Evolutionary conservation across 371 early-diverging fungal genomes (phyloP), one percentile per base, ranked within the genome.

Genomic region (Mucor plumbeus): DNA sequence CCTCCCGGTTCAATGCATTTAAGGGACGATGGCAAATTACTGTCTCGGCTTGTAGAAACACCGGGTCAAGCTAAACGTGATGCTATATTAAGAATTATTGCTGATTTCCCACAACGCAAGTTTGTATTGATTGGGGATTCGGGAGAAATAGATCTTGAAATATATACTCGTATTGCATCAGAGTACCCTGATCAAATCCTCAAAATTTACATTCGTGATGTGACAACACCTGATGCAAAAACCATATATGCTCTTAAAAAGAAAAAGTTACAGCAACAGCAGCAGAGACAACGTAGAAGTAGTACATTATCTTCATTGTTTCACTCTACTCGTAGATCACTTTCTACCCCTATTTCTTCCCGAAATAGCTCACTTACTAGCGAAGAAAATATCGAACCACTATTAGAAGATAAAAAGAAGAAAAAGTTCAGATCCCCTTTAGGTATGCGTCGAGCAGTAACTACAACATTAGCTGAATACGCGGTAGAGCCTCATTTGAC

Each of bases 101-200:
- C 69, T 58, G 92, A 90, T 65, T 96, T 95, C 65, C 96, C 96
- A 11, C 64, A 85, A n/a, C 87, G 96, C 19, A 85, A 86, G 64
- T 97, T 92, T 73, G 85, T 97, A 31, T 83, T 97, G 10, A 85
- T 97, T 15, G 97, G 97, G 10, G 97, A 97, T 73, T 90, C 92
- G 48, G 96, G 95, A n/a, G 95, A 97, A 71, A 87, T 90, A 36
- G 97, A 97, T 73, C 73, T 95, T 47, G 95, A 95, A 68, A 89
- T 92, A 6, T 89, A 89, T 67, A 83, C 92, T 4, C 78, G 78
- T 0, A 82, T 95, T 39, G 90, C 91, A 5, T 59, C 73, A 0
- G 81, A 81, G 13, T 85, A 69, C 53, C 93, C 94, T 4, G 74
- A 78, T 7, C 91, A 86, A 44, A 82, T 97, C 17, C 61, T 91